Evolutionary conservation across 2,329 filamentous ascomycete species (phyloP).

Genomic region (Chaetomium globosum): DNA sequence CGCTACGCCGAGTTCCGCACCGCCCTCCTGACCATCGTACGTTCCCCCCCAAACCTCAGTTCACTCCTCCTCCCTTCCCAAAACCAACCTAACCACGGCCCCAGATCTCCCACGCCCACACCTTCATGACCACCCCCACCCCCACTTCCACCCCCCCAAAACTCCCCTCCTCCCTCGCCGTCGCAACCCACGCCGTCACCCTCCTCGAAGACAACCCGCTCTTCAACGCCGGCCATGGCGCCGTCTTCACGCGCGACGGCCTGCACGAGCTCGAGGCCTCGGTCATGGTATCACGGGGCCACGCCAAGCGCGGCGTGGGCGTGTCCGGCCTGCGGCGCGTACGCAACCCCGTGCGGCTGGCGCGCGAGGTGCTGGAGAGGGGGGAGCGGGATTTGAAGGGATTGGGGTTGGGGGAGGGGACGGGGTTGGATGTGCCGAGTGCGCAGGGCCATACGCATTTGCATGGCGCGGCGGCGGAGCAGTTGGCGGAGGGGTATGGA

Average conservation of each 20-base stretch:
- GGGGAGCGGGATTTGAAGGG: constrained; percentile 60
- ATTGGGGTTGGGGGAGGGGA: constrained; percentile 25
- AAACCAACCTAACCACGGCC: neutral
- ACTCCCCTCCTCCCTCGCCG: constrained; percentile 67
- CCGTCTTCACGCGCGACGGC: constrained; percentile 82
- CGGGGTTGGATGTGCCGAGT: constrained; percentile 51
- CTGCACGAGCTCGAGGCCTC: constrained; percentile 84
- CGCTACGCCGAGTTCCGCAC: constrained; percentile 61
- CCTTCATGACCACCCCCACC: constrained; percentile 4
- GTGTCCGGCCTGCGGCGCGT: constrained; percentile 73
- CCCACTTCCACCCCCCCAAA: constrained; percentile 57
- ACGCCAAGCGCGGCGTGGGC: constrained; percentile 75
- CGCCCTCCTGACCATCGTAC: constrained; percentile 64
- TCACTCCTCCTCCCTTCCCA: neutral
- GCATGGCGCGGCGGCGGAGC: constrained; percentile 68
- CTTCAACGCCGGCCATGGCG: constrained; percentile 82
- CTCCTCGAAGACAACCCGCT: constrained; percentile 77
- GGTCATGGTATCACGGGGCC: constrained; percentile 77
- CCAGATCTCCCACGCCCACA: constrained; percentile 50
- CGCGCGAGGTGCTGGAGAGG: constrained; percentile 68
- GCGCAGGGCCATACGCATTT: constrained; percentile 72
- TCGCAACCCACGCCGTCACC: constrained; percentile 73
- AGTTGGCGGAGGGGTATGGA: constrained; percentile 67
- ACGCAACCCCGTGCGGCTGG: constrained; percentile 78
- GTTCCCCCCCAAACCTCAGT: constrained; percentile 33